Evolutionary conservation across 352 stramenopile species (phyloP).

Genomic region (Globisporangium perplexum): DNA sequence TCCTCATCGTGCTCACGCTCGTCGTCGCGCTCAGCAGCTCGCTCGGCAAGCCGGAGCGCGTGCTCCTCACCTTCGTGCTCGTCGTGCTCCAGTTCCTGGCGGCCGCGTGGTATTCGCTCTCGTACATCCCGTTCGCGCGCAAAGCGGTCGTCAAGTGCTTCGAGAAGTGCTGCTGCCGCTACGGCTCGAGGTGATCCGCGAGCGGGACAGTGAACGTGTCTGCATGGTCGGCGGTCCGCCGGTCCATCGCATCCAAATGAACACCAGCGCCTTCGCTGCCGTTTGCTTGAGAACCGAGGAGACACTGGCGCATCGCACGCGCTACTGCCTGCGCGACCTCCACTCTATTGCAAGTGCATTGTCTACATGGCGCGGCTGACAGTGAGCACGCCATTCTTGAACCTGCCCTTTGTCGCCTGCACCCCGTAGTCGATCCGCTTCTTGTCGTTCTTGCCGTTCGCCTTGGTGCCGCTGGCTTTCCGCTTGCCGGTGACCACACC

Average conservation of each 20-base stretch:
- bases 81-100: slow-evolving; percentile 65
- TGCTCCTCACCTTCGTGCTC: slow-evolving; percentile 49
- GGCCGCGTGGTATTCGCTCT: slow-evolving; percentile 75
- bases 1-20: slow-evolving; percentile 31
- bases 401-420: slow-evolving; percentile 65
- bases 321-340: no score
- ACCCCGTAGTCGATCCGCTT: slow-evolving; percentile 73
- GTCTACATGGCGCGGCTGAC: slow-evolving; percentile 29
- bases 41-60: slow-evolving; percentile 3
- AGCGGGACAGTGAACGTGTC: no score
- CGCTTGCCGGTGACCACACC: slow-evolving; percentile 69
- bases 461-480: slow-evolving; percentile 28
- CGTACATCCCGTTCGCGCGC: slow-evolving; percentile 75
- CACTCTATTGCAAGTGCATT: background rate
- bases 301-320: slow-evolving; percentile 1
- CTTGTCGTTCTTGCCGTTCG: slow-evolving; percentile 45
- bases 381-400: slow-evolving; percentile 72
- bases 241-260: background rate
- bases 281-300: background rate
- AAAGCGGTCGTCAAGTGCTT: slow-evolving; percentile 19
- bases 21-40: slow-evolving; percentile 29
- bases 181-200: background rate
- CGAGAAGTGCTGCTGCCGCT: slow-evolving; percentile 6
- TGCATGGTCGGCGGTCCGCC: background rate
- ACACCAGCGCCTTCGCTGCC: background rate